Conservation (phyloP, 2,329 filamentous ascomycete species). For the Colletotrichum sp. region DNA sequence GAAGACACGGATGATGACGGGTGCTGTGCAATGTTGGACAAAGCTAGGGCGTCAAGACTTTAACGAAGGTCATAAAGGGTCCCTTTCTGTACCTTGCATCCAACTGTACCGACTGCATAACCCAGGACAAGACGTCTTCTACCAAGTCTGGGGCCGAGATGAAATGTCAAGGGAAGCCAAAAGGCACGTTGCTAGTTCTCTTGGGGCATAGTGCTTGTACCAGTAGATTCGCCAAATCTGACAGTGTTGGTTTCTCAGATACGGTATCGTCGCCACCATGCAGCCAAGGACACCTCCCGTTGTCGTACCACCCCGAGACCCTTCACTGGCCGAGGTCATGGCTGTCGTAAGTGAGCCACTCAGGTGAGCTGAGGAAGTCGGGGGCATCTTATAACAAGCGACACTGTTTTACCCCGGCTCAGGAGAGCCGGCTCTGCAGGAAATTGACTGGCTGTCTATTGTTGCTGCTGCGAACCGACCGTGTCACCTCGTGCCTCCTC, state of each 20-base stretch:
- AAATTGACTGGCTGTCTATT: neutral
- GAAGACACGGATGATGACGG: constrained; percentile 37
- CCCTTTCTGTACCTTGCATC: neutral
- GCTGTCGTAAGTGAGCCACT: constrained; percentile 18
- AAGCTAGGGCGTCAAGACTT: neutral
- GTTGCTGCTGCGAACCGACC: neutral
- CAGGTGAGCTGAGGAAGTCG: neutral
- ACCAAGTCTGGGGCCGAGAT: neutral
- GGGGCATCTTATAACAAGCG: neutral
- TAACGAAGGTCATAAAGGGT: neutral
- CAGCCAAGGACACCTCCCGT: neutral
- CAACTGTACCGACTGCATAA: neutral
- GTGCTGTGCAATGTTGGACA: constrained; percentile 35
- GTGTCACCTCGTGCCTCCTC: neutral
- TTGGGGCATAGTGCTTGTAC: neutral
- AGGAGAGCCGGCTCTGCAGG: neutral
- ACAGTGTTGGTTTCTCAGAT: neutral
- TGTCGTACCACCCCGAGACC: neutral
- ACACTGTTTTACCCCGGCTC: neutral
- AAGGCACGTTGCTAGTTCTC: neutral
- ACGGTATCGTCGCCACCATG: neutral
- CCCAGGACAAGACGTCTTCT: neutral
- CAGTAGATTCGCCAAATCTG: neutral
- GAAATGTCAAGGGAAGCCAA: neutral
- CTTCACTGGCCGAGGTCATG: neutral